Base-by-base conservation (phyloP, 306 rosid genomes). In the Crotalaria pallida region DNA sequence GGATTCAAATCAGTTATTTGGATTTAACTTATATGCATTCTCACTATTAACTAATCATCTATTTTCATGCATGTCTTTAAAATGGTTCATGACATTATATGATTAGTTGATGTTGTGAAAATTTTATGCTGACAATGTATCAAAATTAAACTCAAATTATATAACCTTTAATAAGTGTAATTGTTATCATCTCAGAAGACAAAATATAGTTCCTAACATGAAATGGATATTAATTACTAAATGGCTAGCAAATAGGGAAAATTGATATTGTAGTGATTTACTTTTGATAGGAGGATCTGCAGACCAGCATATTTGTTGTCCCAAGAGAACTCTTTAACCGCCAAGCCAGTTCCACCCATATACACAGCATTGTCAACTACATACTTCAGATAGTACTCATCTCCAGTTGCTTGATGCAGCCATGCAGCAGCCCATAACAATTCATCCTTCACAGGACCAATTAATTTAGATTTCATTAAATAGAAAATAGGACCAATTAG, bases 301-400 rank as follows among this genome's bases (percentile, higher is more conserved):
- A 88, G 78, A 52, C 96, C 96, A 3, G 96, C 96, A 81, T 92
- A 90, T 69, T 92, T 92, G 83, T 82, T 92, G 58, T 90, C 96
- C 98, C 96, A 92, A 67, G 96, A 92, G 84, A 92, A 92, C 57
- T 92, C 96, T 40, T 76, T 83, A 56, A 92, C 79, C 0, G 96
- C 87, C 96, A 88, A 90, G 4, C 98, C 98, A 10, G 93, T 90
- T 73, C 98, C 98, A 15, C 98, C 98, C 88, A 89, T 74, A 55
- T 77, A 79, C 36, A 80, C 80, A 18, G 88, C 92, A 47, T 88
- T 88, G 83, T 92, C 89, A 55, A 82, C 91, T 21, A 76, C 89
- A 43, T 89, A 92, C 61, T 89, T 83, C 66, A 92, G 78, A 89
- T 89, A 89, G 86, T 84, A 84, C 18, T 82, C 88, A 1, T 89